Conservation (phyloP, 768 basidiomycete species). For the Phaeotremella skinneri region DNA sequence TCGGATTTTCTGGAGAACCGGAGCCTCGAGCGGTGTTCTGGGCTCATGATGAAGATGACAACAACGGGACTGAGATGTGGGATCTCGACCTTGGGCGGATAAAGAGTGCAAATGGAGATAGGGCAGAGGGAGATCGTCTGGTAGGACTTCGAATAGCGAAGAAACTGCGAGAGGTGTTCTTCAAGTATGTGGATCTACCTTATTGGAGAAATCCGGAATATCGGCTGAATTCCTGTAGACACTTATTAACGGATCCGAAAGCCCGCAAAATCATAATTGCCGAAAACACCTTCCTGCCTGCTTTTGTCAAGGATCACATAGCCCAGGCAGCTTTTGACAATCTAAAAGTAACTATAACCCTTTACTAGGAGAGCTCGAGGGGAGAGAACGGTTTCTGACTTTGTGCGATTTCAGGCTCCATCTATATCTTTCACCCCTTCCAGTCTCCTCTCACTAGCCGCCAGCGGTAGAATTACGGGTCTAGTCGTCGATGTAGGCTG, state of each 20-base stretch:
- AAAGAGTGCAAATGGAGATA: slow-evolving; percentile 18
- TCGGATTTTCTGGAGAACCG: slow-evolving; percentile 95
- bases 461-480: slow-evolving; percentile 85
- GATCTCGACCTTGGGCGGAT: slow-evolving; percentile 44
- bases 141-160: slow-evolving; percentile 68
- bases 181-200: slow-evolving; percentile 60
- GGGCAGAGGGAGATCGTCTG: slow-evolving; percentile 68
- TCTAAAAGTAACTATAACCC: slow-evolving; percentile 62
- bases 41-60: slow-evolving; percentile 13
- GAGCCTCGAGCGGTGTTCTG: slow-evolving; percentile 83
- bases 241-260: slow-evolving; percentile 89
- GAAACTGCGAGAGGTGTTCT: slow-evolving; percentile 73
- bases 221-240: slow-evolving; percentile 56
- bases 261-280: slow-evolving; percentile 89
- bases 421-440: slow-evolving; percentile 90
- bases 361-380: background rate
- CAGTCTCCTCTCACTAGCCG: slow-evolving; percentile 77
- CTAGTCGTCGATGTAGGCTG: slow-evolving; percentile 91
- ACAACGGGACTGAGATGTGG: slow-evolving; percentile 30
- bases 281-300: slow-evolving; percentile 82
- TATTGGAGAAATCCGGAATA: background rate
- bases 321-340: slow-evolving; percentile 86
- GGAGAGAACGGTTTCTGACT: background rate
- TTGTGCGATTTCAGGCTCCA: slow-evolving; percentile 64
- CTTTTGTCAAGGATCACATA: slow-evolving; percentile 82